phyloP scores from a whole-genome alignment of 345 rosid species.

The Crucihimalaya himalaica region DNA sequence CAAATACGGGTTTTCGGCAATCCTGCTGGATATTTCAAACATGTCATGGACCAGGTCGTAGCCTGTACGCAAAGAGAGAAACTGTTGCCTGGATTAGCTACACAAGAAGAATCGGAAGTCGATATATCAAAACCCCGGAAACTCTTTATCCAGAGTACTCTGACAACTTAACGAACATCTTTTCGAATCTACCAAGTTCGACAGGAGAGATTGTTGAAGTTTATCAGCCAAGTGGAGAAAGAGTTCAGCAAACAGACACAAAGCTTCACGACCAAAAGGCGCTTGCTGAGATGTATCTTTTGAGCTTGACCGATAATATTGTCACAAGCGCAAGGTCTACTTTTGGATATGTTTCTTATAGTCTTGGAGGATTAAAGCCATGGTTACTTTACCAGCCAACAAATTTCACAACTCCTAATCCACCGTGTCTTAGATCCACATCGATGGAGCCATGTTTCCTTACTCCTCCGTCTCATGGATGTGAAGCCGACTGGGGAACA shows the following conservation, averaged over 20 bases:
- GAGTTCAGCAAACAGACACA: conserved; percentile 36
- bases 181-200: conserved; percentile 18
- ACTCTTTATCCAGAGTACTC: conserved; percentile 33
- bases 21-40: conserved; percentile 13
- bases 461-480: conserved; percentile 44
- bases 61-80: conserved; percentile 36
- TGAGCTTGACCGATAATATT: conserved; percentile 41
- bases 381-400: conserved; percentile 42
- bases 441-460: conserved; percentile 52
- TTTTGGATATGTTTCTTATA: conserved; percentile 45
- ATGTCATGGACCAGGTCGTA: conserved; percentile 41
- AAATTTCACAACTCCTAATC: conserved; percentile 37
- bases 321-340: conserved; percentile 47
- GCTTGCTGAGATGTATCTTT: conserved; percentile 45
- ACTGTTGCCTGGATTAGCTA: conserved; percentile 34
- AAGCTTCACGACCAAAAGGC: conserved; percentile 45
- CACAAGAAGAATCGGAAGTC: conserved; percentile 7
- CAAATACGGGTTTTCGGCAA: conserved; percentile 39
- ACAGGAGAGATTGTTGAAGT: conserved; percentile 40
- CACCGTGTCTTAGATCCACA: conserved; percentile 37
- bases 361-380: conserved; percentile 42
- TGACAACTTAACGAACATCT: conserved; percentile 32
- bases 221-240: conserved; percentile 48
- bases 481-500: conserved; percentile 33
- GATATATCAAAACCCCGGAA: conserved; percentile 7